Conservation (phyloP, 1,284 basidiomycete species). For the Mycena citricolor region DNA sequence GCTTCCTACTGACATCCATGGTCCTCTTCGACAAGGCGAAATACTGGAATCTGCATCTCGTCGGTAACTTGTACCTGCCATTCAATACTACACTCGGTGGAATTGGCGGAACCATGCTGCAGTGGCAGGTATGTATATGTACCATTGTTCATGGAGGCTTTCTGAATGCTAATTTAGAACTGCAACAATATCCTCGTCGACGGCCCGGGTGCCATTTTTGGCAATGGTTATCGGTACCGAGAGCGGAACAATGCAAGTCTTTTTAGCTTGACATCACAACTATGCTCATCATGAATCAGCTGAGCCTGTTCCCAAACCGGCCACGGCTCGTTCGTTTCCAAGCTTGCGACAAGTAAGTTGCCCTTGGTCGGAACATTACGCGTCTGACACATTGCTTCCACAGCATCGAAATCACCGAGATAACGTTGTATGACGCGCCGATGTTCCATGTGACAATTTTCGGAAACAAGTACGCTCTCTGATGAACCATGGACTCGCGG, state of each 20-base stretch:
- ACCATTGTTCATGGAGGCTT: too few species aligned
- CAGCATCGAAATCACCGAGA: constrained; percentile 15
- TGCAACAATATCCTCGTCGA: constrained; percentile 25
- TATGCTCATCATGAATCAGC: constrained; percentile 23
- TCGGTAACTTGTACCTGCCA: constrained; percentile 24
- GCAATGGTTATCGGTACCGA: constrained; percentile 27
- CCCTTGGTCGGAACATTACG: neutral
- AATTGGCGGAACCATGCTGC: constrained; percentile 26
- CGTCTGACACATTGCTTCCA: neutral
- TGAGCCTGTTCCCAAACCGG: constrained; percentile 17
- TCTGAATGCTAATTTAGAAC: constrained; percentile 12
- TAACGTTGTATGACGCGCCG: constrained; percentile 16
- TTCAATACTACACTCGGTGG: constrained; percentile 18
- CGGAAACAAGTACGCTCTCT: constrained; percentile 13
- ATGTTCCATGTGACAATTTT: constrained; percentile 19
- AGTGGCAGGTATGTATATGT: constrained; percentile 19
- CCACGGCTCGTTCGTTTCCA: constrained; percentile 19
- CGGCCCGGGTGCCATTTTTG: constrained; percentile 25
- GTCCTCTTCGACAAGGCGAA: constrained; percentile 23
- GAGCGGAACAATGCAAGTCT: constrained; percentile 20
- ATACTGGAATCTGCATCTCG: constrained; percentile 26
- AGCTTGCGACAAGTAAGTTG: constrained; percentile 14
- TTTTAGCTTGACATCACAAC: neutral
- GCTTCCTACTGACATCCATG: constrained; percentile 21
- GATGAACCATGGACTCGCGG: too few species aligned